Base-by-base conservation (phyloP, 345 rosid species). In the Hevea brasiliensis region DNA sequence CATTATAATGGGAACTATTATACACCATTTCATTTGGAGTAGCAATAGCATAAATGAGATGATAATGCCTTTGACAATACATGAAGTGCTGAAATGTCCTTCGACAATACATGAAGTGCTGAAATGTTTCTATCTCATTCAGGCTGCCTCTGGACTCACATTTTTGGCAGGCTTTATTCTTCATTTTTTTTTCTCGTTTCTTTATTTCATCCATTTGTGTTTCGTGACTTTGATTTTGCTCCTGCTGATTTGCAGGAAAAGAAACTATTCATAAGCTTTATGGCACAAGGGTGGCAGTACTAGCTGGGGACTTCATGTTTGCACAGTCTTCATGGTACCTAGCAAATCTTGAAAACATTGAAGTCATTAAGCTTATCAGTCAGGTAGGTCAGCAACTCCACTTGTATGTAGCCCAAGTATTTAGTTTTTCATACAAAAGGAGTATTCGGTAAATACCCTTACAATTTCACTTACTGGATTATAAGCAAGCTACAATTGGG, bases 241-340 rank as follows among this genome's bases (percentile, higher is more conserved):
- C 8, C 72, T 67, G 21, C 51, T 57, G 11, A 63, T 74, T 56
- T 71, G 21, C 79, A 89, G 99, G 98, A 8, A 92, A 88, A 74
- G 96, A 89, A 80, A 90, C 98, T 0, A 90, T 95, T 77, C 98
- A 95, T 71, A 88, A 92, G 75, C 74, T 87, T 5, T 92, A 79
- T 1, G 99, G 98, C 57, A 91, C 98, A 42, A 89, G 99, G 81
- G 90, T 95, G 27, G 97, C 98, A 7, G 87, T 92, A 45, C 76
- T 95, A 81, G 98, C 96, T 35, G 98, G 97, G 70, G 99, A 95
- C 72, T 95, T 89, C 80, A 89, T 92, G 98, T 95, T 92, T 84
- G 98, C 96, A 82, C 99, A 95, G 82, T 91, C 99, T 3, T 95
- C 98, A 20, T 92, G 99, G 98, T 92, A 89, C 84, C 87, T 95